Conservation (phyloP, 306 rosid species). For the Mimosa pudica region DNA sequence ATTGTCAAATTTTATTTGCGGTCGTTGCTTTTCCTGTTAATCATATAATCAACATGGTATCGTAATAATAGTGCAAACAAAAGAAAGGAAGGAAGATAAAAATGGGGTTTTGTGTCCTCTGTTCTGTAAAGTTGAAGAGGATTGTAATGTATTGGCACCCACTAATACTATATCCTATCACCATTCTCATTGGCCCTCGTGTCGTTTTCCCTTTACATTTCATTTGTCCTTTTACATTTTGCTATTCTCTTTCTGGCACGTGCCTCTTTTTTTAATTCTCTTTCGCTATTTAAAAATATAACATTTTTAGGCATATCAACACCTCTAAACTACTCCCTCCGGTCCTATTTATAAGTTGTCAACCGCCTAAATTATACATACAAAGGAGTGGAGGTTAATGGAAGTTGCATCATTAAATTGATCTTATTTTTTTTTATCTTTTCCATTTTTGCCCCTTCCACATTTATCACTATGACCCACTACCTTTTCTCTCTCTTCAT, state of each 20-base stretch:
- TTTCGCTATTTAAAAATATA: no score
- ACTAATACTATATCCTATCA: slow-evolving; percentile 10
- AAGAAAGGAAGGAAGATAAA: background rate
- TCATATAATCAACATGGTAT: background rate
- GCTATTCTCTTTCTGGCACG: slow-evolving; percentile 29
- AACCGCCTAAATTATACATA: no score
- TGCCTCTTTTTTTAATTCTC: background rate
- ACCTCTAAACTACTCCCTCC: no score
- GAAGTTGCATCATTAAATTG: no score
- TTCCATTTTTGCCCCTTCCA: no score
- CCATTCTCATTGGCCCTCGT: slow-evolving; percentile 13
- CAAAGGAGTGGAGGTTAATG: no score
- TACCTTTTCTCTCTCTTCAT: no score
- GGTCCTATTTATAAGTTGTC: no score
- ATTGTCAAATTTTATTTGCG: slow-evolving; percentile 27
- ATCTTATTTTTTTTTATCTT: no score
- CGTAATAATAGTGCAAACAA: background rate
- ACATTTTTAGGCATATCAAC: no score
- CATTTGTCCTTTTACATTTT: slow-evolving; percentile 29
- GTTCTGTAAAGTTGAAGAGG: slow-evolving; percentile 34
- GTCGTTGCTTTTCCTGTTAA: slow-evolving; percentile 3
- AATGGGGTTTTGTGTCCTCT: slow-evolving; percentile 25
- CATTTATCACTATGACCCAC: no score
- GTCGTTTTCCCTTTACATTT: slow-evolving; percentile 32
- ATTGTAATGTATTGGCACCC: slow-evolving; percentile 38